phyloP scores from a whole-genome alignment of 257 asterid genomes.

The Asclepias syriaca region DNA sequence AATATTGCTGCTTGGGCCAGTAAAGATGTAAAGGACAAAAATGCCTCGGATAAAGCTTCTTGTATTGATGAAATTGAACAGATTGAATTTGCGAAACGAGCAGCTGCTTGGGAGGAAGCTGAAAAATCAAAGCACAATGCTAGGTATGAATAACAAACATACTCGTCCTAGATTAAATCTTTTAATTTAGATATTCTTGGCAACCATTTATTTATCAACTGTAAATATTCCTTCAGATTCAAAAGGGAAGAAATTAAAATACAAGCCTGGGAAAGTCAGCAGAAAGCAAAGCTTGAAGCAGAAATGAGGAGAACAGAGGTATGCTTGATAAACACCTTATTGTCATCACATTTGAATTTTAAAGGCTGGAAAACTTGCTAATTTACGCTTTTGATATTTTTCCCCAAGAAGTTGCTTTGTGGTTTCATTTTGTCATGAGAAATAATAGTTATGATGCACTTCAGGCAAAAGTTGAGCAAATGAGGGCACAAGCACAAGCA shows the following conservation, averaged over 20 bases:
- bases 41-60: conserved; percentile 24
- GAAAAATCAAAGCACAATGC: conserved; percentile 81
- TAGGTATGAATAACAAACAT: conserved; percentile 36
- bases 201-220: conserved; percentile 7
- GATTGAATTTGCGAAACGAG: conserved; percentile 70
- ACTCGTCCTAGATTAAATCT: neutral
- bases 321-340: neutral
- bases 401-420: neutral
- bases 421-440: neutral
- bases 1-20: conserved; percentile 99
- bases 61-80: conserved; percentile 47
- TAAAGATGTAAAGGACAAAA: conserved; percentile 64
- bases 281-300: conserved; percentile 86
- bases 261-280: conserved; percentile 97
- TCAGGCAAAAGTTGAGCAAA: conserved; percentile 67
- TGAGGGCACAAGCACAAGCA: conserved; percentile 80
- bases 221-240: conserved; percentile 38
- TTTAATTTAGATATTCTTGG: neutral
- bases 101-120: conserved; percentile 93
- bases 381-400: neutral
- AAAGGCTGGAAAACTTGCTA: neutral
- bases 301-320: conserved; percentile 98
- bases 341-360: neutral
- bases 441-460: neutral
- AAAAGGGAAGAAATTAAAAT: conserved; percentile 84